Base-by-base conservation (phyloP, 331 rosid genomes). In the Dryas integrifolia region DNA sequence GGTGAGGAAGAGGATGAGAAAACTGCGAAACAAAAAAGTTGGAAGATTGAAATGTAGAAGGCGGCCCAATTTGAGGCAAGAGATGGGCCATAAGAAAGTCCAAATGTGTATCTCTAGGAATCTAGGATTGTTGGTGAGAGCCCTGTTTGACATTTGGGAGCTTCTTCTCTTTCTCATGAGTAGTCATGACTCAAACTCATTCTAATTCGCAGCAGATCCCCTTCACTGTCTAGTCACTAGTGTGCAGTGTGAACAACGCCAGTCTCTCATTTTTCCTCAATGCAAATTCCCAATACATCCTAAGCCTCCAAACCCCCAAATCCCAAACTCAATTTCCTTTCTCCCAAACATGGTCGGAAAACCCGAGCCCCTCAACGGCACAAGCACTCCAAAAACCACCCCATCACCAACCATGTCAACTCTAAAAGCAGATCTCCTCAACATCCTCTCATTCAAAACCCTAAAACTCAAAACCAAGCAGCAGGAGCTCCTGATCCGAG, bases 401-500 rank as follows among this genome's bases (percentile, higher is more conserved):
- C 30, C 66, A 41, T 40, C 69, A 7, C 71, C 73, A 2, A 8
- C 67, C 18, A 47, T 69, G 2, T 3, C 77, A 21, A 63, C 71
- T 58, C 51, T 69, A 18, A 83, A 80, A 56, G n/a, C 87, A 39
- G 96, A 85, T 91, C 91, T 91, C 56, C 68, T 73, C 7, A 38
- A 9, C 49, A 67, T 26, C 47, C n/a, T 89, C 48, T 59, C 90
- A 0, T 65, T 85, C 74, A 88, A 91, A 84, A 72, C 84, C 69
- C 46, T 91, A 8, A 95, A 89, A 77, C 90, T 95, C 13, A 95
- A 95, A 68, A 95, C 99, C 6, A 95, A 92, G 84, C 97, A 95
- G 40, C 97, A 95, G 68, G 99, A 95, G 83, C 96, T 95, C 3
- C 92, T 95, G 64, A 79, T 95, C 84, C 98, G 99, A 2, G 91